Percentiles rank a stretch among this genome's conserved stretches.
These are phyloP conservation scores for Huntiella bhutanensis DNA, from an alignment of 2,329 filamentous ascomycete species.

Conservation along the genomic window DNA sequence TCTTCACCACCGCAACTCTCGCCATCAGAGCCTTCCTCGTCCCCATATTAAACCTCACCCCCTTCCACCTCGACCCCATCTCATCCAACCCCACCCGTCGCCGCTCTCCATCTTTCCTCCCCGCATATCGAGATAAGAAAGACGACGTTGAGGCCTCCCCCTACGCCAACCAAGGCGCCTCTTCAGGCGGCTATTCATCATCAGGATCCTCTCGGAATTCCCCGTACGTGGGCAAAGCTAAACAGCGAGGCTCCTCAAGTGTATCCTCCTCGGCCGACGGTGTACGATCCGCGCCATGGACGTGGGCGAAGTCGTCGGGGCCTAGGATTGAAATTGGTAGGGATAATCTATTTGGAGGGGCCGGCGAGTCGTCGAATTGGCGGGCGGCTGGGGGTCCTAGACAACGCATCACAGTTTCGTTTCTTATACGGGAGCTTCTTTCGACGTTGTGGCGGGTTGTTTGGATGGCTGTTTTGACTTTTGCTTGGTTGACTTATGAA, in stretches of 20 bases:
- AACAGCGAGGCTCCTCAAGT: constrained; percentile 13
- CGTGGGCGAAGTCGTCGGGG: constrained; percentile 24
- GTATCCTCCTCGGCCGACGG: not conserved
- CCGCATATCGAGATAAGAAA: constrained; percentile 36
- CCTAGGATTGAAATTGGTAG: constrained; percentile 36
- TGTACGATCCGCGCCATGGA: constrained; percentile 18
- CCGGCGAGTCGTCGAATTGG: constrained; percentile 4
- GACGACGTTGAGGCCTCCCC: constrained; percentile 25
- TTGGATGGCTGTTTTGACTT: constrained; percentile 44
- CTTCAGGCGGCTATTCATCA: constrained; percentile 16
- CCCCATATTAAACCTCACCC: constrained; percentile 31
- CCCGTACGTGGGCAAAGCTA: constrained; percentile 14
- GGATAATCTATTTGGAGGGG: constrained; percentile 21
- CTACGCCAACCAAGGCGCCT: constrained; percentile 14
- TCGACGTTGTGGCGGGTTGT: constrained; percentile 42
- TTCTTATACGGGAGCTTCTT: constrained; percentile 41
- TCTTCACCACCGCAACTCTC: constrained; percentile 31
- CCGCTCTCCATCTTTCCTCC: constrained; percentile 18
- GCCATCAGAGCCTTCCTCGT: constrained; percentile 36
- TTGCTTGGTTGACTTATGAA: constrained; percentile 45
- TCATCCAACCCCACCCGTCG: no score
- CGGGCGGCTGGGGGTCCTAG: constrained; percentile 17
- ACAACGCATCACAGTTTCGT: constrained; percentile 20
- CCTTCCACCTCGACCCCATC: constrained; percentile 27
- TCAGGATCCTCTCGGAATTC: constrained; percentile 13